Percentiles rank a stretch among this genome's conserved stretches.
Evolutionary conservation across 2,329 filamentous ascomycete genomes (phyloP).

Genomic region (Cladosporium sp.): DNA sequence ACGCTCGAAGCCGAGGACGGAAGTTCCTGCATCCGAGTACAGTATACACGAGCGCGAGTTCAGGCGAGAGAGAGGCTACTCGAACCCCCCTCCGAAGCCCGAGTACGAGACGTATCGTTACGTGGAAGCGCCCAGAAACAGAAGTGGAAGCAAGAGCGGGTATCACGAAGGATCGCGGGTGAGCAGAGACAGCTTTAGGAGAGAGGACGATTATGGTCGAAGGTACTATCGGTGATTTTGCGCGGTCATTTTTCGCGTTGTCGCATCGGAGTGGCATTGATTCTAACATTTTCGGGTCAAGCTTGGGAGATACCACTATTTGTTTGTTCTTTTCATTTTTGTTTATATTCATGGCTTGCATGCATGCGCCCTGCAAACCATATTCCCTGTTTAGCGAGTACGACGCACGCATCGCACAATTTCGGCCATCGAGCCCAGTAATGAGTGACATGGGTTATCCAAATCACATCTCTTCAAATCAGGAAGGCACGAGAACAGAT

Average conservation of each 20-base stretch:
- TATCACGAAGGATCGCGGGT: conserved; percentile 27
- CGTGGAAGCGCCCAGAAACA: conserved; percentile 40
- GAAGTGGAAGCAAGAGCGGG: conserved; percentile 30
- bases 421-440: neutral
- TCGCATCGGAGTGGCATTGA: neutral
- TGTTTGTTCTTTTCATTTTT: neutral
- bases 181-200: conserved; percentile 26
- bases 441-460: neutral
- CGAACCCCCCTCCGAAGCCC: conserved; percentile 26
- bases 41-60: conserved; percentile 47
- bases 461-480: neutral
- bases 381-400: neutral
- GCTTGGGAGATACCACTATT: neutral
- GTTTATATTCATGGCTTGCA: neutral
- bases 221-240: conserved; percentile 18
- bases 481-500: too few species aligned
- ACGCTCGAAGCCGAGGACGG: conserved; percentile 22
- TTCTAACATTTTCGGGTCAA: neutral
- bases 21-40: conserved; percentile 36
- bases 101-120: conserved; percentile 51
- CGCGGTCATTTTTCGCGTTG: neutral
- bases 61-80: conserved; percentile 39
- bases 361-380: neutral
- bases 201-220: conserved; percentile 24
- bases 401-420: neutral